Conservation (phyloP, 371 early-diverging fungal genomes). For the Basidiobolus meristosporus region DNA sequence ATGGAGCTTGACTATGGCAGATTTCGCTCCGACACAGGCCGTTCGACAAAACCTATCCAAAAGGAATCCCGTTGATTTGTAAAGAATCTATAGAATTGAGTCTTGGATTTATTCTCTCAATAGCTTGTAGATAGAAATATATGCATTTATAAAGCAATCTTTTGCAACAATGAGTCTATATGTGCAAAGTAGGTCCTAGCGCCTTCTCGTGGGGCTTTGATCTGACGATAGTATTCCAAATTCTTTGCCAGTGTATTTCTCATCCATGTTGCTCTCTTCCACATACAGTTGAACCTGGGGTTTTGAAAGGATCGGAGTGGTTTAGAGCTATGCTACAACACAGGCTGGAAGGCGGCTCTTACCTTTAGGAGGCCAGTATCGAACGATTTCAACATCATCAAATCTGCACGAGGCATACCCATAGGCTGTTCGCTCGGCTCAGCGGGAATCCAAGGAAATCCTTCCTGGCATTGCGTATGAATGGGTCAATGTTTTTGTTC, state of each 20-base stretch:
- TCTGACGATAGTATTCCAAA: too few relatives aligned
- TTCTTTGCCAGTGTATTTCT: background rate
- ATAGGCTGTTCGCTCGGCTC: slow-evolving; percentile 6
- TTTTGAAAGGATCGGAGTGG: background rate
- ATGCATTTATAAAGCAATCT: too few relatives aligned
- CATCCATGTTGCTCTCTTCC: background rate
- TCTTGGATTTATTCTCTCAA: too few relatives aligned
- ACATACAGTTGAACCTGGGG: slow-evolving; percentile 1
- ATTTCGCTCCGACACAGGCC: too few relatives aligned
- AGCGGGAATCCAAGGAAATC: slow-evolving; percentile 22
- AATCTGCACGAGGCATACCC: slow-evolving; percentile 2
- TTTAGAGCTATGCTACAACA: background rate
- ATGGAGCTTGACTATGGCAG: too few relatives aligned
- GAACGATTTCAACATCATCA: slow-evolving; percentile 21
- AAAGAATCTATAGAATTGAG: too few relatives aligned
- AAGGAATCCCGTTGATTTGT: too few relatives aligned
- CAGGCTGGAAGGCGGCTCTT: slow-evolving; percentile 1
- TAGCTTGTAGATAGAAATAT: too few relatives aligned
- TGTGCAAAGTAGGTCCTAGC: too few relatives aligned
- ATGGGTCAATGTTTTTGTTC: background rate
- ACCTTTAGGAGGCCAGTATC: slow-evolving; percentile 19
- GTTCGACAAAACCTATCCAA: too few relatives aligned
- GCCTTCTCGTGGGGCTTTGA: too few relatives aligned
- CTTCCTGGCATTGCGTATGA: background rate
- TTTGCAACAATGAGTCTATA: too few relatives aligned